Base-by-base conservation (phyloP, 2,329 filamentous ascomycete genomes). In the Hypoxylon sp. region DNA sequence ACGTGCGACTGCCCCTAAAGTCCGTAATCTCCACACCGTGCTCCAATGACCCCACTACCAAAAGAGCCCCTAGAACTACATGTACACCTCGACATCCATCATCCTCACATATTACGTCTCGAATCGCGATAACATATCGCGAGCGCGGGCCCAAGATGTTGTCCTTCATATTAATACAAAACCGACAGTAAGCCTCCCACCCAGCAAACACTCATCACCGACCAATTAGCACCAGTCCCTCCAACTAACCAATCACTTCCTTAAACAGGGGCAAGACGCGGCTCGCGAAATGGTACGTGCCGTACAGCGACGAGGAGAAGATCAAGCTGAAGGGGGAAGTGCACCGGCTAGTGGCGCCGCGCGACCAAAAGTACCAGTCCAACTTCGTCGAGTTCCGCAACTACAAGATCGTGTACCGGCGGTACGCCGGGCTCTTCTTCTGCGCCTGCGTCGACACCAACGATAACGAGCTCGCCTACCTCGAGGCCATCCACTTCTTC, bases 401-500 rank as follows among this genome's bases (percentile, higher is more conserved):
- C 81, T 94, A 95, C 78, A 98, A 97, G 84, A 92, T 99, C 74
- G 93, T 99, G 57, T 99, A 99, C 84, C 91, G 96, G 46, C 92
- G 96, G 68, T 99, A 99, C 81, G 96, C 96, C 0, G 96, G 96
- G 0, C 89, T 99, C 63, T 99, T 99, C 88, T 99, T 99, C 85
- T 99, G 96, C 84, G 96, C 94, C 57, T 98, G 96, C 81, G 96
- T 99, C 78, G 96, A 99, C 81, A 96, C 95, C 54, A 98, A 97
- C 80, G 96, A 99, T 81, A 99, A 98, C 81, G 96, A 99, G 84
- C 85, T 99, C 66, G 95, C 96, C 25, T 98, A 94, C 77, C 87
- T 99, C 64, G 96, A 99, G 82, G 96, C 94, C 5, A 97, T 99
- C 76, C 96, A 99, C 82, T 99, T 99, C 85, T 99, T 99, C 77